Percentiles rank a stretch among this genome's conserved stretches.
Conservation (phyloP, 163 green algal species). For the Chloromonas sp. region DNA sequence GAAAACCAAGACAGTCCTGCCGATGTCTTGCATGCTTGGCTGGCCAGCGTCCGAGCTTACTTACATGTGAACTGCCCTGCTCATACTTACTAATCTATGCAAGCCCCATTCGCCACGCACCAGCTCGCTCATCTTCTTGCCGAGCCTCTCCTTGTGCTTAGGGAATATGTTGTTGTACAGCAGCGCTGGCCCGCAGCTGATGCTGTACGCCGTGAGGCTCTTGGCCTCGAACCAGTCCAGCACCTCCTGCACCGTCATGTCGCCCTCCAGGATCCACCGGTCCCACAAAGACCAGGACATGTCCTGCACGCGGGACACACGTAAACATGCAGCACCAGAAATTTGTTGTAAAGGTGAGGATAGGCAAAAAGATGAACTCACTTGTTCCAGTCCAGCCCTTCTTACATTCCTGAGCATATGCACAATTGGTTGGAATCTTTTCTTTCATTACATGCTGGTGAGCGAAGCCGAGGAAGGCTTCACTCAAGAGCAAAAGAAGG, state of each 20-base stretch:
- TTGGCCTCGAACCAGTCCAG: slow-evolving; percentile 68
- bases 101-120: slow-evolving; percentile 9
- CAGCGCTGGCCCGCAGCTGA: slow-evolving; percentile 84
- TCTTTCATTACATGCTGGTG: not conserved
- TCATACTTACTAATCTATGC: too few relatives aligned
- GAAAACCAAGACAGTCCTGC: too few relatives aligned
- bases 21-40: too few relatives aligned
- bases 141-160: slow-evolving; percentile 90
- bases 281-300: slow-evolving; percentile 94
- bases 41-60: too few relatives aligned
- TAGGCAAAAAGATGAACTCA: too few relatives aligned
- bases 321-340: not conserved
- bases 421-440: too few relatives aligned
- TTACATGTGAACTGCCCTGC: too few relatives aligned
- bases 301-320: slow-evolving; percentile 27
- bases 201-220: slow-evolving; percentile 77
- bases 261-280: slow-evolving; percentile 92
- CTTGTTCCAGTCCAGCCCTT: too few relatives aligned
- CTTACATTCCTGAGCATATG: too few relatives aligned
- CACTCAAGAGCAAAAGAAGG: not conserved
- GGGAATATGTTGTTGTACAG: slow-evolving; percentile 99
- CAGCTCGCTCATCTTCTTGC: slow-evolving; percentile 75
- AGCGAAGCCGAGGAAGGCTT: not conserved
- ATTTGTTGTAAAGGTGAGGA: not conserved
- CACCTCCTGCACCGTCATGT: slow-evolving; percentile 87